Evolutionary conservation across 495 filamentous ascomycete genomes (phyloP), one percentile per base, ranked within the genome.

Genomic region (Sphaerosporella brunnea): DNA sequence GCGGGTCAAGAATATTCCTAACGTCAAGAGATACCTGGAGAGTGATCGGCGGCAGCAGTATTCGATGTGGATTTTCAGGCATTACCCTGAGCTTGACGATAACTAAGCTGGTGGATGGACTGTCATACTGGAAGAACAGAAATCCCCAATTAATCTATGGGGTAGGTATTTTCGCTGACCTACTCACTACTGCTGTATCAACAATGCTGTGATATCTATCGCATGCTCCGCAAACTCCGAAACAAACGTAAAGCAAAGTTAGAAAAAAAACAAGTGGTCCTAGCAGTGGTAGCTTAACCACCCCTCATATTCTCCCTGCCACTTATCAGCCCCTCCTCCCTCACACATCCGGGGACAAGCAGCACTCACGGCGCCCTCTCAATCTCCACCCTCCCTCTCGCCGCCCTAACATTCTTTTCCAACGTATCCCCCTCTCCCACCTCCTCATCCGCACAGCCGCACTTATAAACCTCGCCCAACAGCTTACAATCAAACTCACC

Each of bases 381-480:
- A 8, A 59, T 48, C 30, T 59, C 56, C 3, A 59, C 51, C 9
- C 47, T 48, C 9, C 26, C 20, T 18, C 40, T 18, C 9, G 44
- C 28, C 24, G n/a, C n/a, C 28, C 19, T 35, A 11, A 36, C 34
- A 35, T 47, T 47, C 44, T 37, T 21, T 15, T 47, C 34, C 28
- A 35, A 18, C 19, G 30, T 39, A 30, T 52, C 18, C 43, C 53
- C 32, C 52, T 52, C 38, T 15, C 69, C 63, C 47, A 57, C 62
- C 24, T 72, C 76, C 44, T 87, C 84, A 23, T 84, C 86, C 2
- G 77, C 82, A 62, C 90, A 97, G 10, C 90, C 90, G 55, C 90
- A 97, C 62, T 97, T 87, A 62, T 97, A 97, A 53, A 84, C 81
- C 49, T 92, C 84, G 2, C 84, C 85, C 48, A 97, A 80, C 9